These are phyloP conservation scores for Suillus subluteus DNA, from an alignment of 768 basidiomycete species.

Conservation along the genomic window DNA sequence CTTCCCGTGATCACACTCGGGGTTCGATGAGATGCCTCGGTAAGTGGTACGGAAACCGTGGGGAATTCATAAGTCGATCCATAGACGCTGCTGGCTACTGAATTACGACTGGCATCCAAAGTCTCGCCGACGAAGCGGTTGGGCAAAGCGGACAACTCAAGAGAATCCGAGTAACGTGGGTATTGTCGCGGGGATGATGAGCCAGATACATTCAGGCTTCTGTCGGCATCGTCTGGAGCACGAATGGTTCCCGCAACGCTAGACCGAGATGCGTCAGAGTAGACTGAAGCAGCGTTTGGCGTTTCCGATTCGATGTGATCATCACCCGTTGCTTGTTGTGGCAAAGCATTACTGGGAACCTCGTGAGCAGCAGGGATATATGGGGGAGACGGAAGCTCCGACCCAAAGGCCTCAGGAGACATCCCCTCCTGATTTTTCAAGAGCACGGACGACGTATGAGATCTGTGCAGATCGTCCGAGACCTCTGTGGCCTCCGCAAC, in stretches of 20 bases:
- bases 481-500: not conserved
- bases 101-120: slow-evolving; percentile 11
- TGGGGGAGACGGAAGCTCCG: slow-evolving; percentile 9
- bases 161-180: not conserved
- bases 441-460: slow-evolving; percentile 13
- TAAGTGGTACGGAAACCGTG: not conserved
- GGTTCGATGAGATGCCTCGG: slow-evolving; percentile 2
- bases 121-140: slow-evolving; percentile 7
- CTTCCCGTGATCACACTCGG: slow-evolving; percentile 3
- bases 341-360: slow-evolving; percentile 4
- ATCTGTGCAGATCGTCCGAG: slow-evolving; percentile 8
- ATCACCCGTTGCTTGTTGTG: slow-evolving; percentile 4
- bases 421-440: slow-evolving; percentile 16
- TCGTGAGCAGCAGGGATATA: not conserved
- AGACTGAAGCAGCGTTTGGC: not conserved
- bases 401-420: slow-evolving; percentile 12
- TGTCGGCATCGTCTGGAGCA: slow-evolving; percentile 4
- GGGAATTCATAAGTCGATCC: slow-evolving; percentile 8
- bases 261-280: slow-evolving; percentile 10
- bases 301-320: not conserved
- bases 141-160: slow-evolving; percentile 1
- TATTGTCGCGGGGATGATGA: not conserved
- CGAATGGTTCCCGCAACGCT: slow-evolving; percentile 1
- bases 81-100: slow-evolving; percentile 8
- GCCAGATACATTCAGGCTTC: slow-evolving; percentile 1